These are phyloP conservation scores for Globisporangium canariense DNA, from an alignment of 352 stramenopile species.

Conservation along the genomic window DNA sequence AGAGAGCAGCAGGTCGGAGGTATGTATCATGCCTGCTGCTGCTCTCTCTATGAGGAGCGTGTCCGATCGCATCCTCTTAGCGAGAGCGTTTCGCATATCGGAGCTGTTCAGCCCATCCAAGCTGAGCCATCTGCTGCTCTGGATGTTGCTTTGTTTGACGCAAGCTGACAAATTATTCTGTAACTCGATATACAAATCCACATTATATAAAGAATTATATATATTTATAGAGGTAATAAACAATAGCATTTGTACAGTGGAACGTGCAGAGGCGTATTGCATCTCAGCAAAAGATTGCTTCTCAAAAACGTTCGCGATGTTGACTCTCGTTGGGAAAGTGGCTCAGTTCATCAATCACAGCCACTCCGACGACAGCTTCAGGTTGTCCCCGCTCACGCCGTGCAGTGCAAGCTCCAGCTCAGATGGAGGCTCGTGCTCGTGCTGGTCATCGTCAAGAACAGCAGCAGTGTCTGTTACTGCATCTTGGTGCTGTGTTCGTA, in stretches of 20 bases:
- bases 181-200: too few species aligned
- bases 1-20: neutral
- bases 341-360: neutral
- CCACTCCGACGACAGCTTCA: neutral
- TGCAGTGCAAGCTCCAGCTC: neutral
- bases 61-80: neutral
- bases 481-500: neutral
- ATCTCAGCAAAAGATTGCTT: neutral
- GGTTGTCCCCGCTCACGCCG: neutral
- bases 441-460: neutral
- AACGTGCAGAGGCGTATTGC: neutral
- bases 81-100: conserved; percentile 4
- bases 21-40: neutral
- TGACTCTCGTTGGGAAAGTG: neutral
- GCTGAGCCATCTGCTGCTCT: conserved; percentile 4
- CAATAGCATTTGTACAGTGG: neutral
- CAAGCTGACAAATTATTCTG: neutral
- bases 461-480: conserved; percentile 1
- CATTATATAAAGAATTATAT: neutral
- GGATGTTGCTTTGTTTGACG: neutral
- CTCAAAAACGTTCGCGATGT: conserved; percentile 3
- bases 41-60: neutral
- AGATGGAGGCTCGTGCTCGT: neutral
- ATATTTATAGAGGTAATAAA: neutral
- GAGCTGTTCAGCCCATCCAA: neutral